These are phyloP conservation scores for Viola odorata DNA, from an alignment of 345 rosid species.

Conservation along the genomic window DNA sequence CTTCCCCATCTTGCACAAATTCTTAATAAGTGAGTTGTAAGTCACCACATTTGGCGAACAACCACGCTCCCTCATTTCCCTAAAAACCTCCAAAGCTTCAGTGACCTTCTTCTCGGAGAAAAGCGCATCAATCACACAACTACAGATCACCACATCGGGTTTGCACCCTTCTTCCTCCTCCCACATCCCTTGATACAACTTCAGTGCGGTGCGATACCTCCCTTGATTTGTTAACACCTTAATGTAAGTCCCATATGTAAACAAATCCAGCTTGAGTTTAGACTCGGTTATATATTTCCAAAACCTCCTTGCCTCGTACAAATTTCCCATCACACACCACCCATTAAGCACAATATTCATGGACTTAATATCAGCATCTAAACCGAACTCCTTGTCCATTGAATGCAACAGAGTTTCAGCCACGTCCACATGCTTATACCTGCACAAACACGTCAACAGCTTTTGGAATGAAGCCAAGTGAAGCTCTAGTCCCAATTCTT, in stretches of 20 bases:
- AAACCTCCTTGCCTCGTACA: conserved; percentile 73
- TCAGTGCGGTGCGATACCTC: conserved; percentile 65
- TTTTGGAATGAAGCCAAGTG: conserved; percentile 54
- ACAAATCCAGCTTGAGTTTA: conserved; percentile 44
- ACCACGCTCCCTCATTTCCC: conserved; percentile 44
- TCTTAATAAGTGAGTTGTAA: conserved; percentile 75
- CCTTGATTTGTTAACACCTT: conserved; percentile 76
- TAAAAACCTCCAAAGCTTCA: conserved; percentile 50
- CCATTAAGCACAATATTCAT: conserved; percentile 75
- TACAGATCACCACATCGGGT: conserved; percentile 71
- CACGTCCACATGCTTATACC: conserved; percentile 71
- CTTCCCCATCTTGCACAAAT: conserved; percentile 62
- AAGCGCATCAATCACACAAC: conserved; percentile 68
- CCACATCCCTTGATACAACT: conserved; percentile 65
- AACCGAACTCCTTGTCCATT: conserved; percentile 39
- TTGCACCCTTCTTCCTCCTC: conserved; percentile 27
- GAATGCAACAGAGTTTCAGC: conserved; percentile 56
- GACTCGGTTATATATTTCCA: conserved; percentile 70
- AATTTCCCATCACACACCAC: conserved; percentile 80
- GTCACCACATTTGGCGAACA: conserved; percentile 54
- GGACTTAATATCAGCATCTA: conserved; percentile 32
- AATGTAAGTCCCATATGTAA: conserved; percentile 60
- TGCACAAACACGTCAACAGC: conserved; percentile 69
- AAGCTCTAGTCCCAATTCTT: conserved; percentile 43
- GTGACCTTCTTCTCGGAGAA: conserved; percentile 87